These are phyloP conservation scores for Pythium aristosporum DNA, from an alignment of 352 stramenopile genomes.

Conservation along the genomic window DNA sequence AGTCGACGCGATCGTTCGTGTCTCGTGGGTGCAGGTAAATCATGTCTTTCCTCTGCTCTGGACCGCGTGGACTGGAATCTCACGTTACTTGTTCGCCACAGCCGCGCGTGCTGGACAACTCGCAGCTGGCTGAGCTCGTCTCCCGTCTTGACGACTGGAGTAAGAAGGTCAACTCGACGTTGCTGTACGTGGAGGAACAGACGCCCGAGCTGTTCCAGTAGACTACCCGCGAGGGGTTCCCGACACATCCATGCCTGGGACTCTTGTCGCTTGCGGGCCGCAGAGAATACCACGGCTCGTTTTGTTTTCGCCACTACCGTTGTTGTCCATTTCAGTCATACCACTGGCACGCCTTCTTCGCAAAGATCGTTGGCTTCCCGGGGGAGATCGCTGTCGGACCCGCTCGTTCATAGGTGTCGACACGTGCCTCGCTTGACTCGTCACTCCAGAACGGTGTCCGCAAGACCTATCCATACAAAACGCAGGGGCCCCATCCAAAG, in stretches of 20 bases:
- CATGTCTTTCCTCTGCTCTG: not conserved
- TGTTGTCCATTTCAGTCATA: slow-evolving; percentile 36
- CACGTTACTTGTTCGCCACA: slow-evolving; percentile 16
- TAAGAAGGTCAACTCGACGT: slow-evolving; percentile 82
- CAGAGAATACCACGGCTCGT: not conserved
- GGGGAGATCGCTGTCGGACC: slow-evolving; percentile 10
- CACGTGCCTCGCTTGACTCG: slow-evolving; percentile 7
- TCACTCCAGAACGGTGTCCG: slow-evolving; percentile 29
- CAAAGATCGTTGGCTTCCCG: slow-evolving; percentile 26
- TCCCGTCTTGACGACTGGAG: slow-evolving; percentile 69
- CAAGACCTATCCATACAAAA: slow-evolving; percentile 2
- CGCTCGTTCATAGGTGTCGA: slow-evolving; percentile 10
- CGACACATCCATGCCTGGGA: not conserved
- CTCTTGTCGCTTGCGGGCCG: not conserved
- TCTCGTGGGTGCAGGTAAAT: slow-evolving; percentile 93
- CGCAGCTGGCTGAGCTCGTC: slow-evolving; percentile 76
- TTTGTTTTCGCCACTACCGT: not conserved
- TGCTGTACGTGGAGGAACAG: slow-evolving; percentile 86
- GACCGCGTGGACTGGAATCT: not conserved
- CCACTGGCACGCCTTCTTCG: slow-evolving; percentile 48
- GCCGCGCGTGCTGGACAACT: slow-evolving; percentile 79
- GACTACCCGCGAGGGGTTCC: not conserved
- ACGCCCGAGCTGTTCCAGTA: slow-evolving; percentile 88
- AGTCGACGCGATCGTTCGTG: slow-evolving; percentile 91
- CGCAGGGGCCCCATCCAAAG: not conserved